Conservation (phyloP, 1,284 basidiomycete genomes). For the Ustilago crameri region DNA sequence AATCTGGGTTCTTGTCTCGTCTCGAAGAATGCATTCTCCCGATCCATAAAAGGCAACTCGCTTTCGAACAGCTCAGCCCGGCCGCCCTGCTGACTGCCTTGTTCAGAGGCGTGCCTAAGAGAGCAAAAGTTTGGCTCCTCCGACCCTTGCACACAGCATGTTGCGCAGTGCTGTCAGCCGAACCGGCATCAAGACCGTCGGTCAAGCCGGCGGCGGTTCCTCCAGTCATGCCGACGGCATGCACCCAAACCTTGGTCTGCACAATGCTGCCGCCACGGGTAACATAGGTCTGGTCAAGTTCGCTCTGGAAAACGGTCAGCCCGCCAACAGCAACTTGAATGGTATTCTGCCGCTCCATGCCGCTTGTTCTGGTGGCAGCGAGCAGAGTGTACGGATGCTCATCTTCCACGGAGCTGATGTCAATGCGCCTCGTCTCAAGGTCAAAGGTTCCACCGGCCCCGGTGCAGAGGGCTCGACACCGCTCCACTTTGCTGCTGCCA, state of each 20-base stretch:
- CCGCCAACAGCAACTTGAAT: constrained; percentile 56
- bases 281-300: constrained; percentile 64
- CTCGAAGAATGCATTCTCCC: neutral
- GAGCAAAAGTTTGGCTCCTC: neutral
- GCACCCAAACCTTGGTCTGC: constrained; percentile 59
- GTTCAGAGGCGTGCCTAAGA: neutral
- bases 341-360: constrained; percentile 65
- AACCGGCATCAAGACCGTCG: constrained; percentile 43
- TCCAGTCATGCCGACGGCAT: constrained; percentile 24
- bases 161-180: constrained; percentile 45
- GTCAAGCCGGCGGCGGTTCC: constrained; percentile 32
- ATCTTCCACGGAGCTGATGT: constrained; percentile 63
- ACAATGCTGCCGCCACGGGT: constrained; percentile 60
- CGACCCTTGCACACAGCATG: constrained; percentile 10
- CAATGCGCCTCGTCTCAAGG: constrained; percentile 50
- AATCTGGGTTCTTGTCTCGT: neutral
- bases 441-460: constrained; percentile 34
- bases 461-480: constrained; percentile 63
- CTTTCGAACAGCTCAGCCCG: neutral
- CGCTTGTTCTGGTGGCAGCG: constrained; percentile 60
- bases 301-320: constrained; percentile 64
- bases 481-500: constrained; percentile 66
- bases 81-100: neutral
- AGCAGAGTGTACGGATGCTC: constrained; percentile 54
- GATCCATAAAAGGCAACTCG: neutral